Evolutionary conservation across 2,329 filamentous ascomycete genomes (phyloP), one percentile per base, ranked within the genome.

Genomic region (Magnaporthiopsis poae): DNA sequence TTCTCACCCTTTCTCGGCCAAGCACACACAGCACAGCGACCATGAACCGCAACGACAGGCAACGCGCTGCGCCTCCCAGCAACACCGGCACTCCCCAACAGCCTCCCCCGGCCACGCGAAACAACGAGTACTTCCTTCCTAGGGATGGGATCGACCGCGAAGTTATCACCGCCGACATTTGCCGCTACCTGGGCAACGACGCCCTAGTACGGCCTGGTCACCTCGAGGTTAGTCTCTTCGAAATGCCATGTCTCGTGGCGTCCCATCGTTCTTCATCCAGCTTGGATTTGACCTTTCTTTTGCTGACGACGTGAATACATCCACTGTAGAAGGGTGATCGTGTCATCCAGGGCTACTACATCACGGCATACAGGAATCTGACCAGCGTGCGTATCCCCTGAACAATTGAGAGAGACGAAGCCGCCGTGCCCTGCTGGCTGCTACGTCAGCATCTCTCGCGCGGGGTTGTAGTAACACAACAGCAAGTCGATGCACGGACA

Each of bases 121-220:
- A 68, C 85, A 91, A 91, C 77, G 89, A 92, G 79, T 92, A 92
- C 76, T 92, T 92, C 77, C 87, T 92, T 66, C 88, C 89, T 62
- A 86, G 88, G 73, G 88, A 92, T 77, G 90, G 90, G 75, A 93
- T 93, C 77, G 89, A 90, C 76, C 87, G 90, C 72, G 90, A 93
- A 77, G 90, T 93, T 73, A 92, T 93, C 78, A 91, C 90, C 69
- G 88, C 89, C 75, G 90, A 93, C 76, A 91, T 93, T 71, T 92
- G 90, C 80, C 89, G 90, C 75, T 93, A 92, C 76, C 84, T 93
- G 71, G 90, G 90, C 74, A 91, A 91, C 77, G 90, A 93, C 81
- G 90, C 90, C 71, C 84, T 91, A 73, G 90, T 91, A 74, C 88
- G 88, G 74, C 90, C 89, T 68, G 88, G 88, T 73, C 86, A 84